Evolutionary conservation across 1,284 basidiomycete species (phyloP).

Genomic region (Trichosporon faecale): DNA sequence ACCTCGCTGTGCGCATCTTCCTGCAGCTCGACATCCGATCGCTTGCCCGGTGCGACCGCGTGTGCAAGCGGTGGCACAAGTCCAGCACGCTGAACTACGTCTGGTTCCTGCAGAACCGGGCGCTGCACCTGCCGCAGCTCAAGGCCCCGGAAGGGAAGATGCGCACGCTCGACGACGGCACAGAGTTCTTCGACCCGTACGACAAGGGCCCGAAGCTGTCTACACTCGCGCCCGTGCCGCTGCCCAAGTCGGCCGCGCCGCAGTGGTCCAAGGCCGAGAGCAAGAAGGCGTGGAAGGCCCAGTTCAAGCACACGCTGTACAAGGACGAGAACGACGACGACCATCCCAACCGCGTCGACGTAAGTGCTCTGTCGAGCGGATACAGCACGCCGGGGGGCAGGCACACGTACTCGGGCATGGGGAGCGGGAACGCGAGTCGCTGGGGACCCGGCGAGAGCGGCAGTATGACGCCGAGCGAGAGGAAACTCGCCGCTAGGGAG

Average conservation of each 20-base stretch:
- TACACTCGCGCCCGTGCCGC: conserved; percentile 54
- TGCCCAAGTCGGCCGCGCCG: conserved; percentile 52
- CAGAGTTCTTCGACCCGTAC: conserved; percentile 52
- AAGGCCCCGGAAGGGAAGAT: conserved; percentile 37
- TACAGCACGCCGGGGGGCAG: conserved; percentile 65
- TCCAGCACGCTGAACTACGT: conserved; percentile 89
- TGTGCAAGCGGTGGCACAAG: conserved; percentile 78
- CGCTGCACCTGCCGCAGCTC: conserved; percentile 53
- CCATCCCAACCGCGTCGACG: conserved; percentile 46
- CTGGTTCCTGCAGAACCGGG: conserved; percentile 72
- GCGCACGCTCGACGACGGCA: conserved; percentile 52
- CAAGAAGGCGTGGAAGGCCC: conserved; percentile 46
- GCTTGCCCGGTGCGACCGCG: conserved; percentile 70
- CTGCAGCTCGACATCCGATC: conserved; percentile 62
- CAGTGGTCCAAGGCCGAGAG: conserved; percentile 54
- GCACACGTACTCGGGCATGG: conserved; percentile 42
- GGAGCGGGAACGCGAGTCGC: conserved; percentile 37
- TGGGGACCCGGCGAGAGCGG: conserved; percentile 50
- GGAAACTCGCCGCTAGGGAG: conserved; percentile 76
- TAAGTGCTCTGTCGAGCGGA: conserved; percentile 58
- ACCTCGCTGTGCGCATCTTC: conserved; percentile 74
- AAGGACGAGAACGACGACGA: conserved; percentile 34
- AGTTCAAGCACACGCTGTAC: conserved; percentile 43
- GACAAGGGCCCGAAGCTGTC: conserved; percentile 53
- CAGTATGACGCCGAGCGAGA: conserved; percentile 56